Base-by-base conservation (phyloP, 148 eudicot genomes). In the Amaranthus hypochondriacus region DNA sequence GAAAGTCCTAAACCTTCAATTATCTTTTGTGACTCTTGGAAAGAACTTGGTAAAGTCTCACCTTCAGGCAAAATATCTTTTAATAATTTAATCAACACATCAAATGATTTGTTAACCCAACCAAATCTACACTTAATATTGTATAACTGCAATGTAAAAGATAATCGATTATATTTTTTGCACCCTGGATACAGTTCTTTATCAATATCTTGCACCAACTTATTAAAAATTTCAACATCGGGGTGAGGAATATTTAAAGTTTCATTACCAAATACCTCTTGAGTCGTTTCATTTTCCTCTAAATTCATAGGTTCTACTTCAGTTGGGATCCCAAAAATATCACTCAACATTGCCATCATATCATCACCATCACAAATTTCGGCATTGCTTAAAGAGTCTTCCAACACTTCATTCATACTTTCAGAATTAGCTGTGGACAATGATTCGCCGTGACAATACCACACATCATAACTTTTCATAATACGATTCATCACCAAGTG, bases 121-220 rank as follows among this genome's bases (percentile, higher is more conserved):
- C 60, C 49, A 39, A 21, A 53, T 5, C 4, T 47, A 69, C 48
- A 52, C 7, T 69, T 55, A 2, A 69, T 39, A 54, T 69, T n/a
- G 8, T 53, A 69, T n/a, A 69, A 43, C 28, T 69, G 72, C 61
- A 69, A 55, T 5, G 55, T 3, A 69, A 69, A 69, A 10, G 47
- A 54, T 1, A 69, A 48, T 55, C 15, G 13, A 10, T 7, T 53
- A 43, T 28, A 39, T 42, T 44, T 69, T 42, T 12, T 54, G 14
- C 72, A 69, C 44, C 72, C 72, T 0, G 21, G 48, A 69, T 69
- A 42, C 4, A 68, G 13, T 69, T 69, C 61, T n/a, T 54, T 42
- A 42, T 54, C 43, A 14, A 28, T 42, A 15, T 66, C 56, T 5
- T 66, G 8, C 6, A 66, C 48, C 10, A 66, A 8, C n/a, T 8